Base-by-base conservation (phyloP, 371 early-diverging fungal genomes). In the Mycotypha africana region DNA sequence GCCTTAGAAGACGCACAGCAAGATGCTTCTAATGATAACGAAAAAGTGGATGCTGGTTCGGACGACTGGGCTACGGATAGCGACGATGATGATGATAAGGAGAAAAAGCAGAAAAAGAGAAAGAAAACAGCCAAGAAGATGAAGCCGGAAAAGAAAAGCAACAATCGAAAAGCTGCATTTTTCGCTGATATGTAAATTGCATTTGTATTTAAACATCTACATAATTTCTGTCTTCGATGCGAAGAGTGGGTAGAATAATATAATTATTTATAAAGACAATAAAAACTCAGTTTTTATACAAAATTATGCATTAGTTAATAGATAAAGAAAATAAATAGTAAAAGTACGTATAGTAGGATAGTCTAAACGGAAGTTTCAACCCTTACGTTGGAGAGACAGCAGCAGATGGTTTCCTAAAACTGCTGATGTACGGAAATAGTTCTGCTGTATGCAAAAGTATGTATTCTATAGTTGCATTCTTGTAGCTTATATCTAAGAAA, bases 401-500 rank as follows among this genome's bases (percentile, higher is more conserved):
- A 25, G 12, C 16, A 28, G 17, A 38, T 17, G 12, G 20, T 19
- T n/a, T n/a, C n/a, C n/a, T n/a, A n/a, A n/a, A n/a, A n/a, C n/a
- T 41, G 42, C 14, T n/a, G 15, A n/a, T n/a, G n/a, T 6, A 16
- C 21, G 52, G 17, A 17, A 58, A 49, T 25, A 58, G 23, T 16
- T 53, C 35, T 19, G 42, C 2, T 45, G 49, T 38, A 53, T 58
- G 49, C 42, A 43, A 30, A 9, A 58, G 37, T 16, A 58, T 36
- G 28, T 45, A 58, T 46, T 58, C 91, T 34, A 89, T 81, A 2
- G 79, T 75, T 15, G 79, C 72, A 57, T 88, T 90, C 58, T 90
- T 92, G 31, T 72, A 70, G 9, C 76, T 74, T 78, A 91, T 90
- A 42, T 92, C 89, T 26, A 79, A 56, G 53, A 93, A 75, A 53